Conservation (phyloP, 768 basidiomycete species). For the Lentinus brumalis region DNA sequence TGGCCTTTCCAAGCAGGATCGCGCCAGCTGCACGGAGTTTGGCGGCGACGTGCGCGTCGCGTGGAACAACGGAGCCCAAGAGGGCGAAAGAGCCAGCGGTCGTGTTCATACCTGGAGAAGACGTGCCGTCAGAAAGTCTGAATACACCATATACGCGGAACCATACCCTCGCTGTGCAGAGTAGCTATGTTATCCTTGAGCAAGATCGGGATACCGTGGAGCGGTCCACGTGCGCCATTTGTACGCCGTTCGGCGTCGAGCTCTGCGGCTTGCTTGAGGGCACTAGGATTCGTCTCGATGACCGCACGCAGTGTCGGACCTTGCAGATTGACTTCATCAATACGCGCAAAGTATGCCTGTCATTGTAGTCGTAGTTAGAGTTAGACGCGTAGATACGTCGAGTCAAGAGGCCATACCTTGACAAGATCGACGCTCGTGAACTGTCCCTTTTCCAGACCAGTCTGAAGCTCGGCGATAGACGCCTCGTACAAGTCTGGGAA, state of each 20-base stretch:
- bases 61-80: slow-evolving; percentile 34
- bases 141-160: not conserved
- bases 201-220: slow-evolving; percentile 41
- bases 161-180: slow-evolving; percentile 33
- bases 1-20: slow-evolving; percentile 45
- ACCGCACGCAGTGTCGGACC: slow-evolving; percentile 61
- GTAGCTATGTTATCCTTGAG: slow-evolving; percentile 43
- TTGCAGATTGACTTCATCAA: slow-evolving; percentile 67
- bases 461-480: slow-evolving; percentile 49
- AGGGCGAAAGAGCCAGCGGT: slow-evolving; percentile 38
- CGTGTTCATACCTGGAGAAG: slow-evolving; percentile 32
- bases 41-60: slow-evolving; percentile 34
- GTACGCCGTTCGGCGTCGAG: slow-evolving; percentile 25
- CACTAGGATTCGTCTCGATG: slow-evolving; percentile 56
- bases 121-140: not conserved
- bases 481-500: slow-evolving; percentile 64
- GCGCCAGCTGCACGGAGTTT: slow-evolving; percentile 36
- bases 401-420: slow-evolving; percentile 39
- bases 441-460: slow-evolving; percentile 47
- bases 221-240: slow-evolving; percentile 22
- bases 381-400: not conserved
- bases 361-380: not conserved
- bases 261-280: slow-evolving; percentile 51
- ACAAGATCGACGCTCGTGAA: slow-evolving; percentile 66
- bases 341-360: slow-evolving; percentile 67